phyloP scores from a whole-genome alignment of 2,329 filamentous ascomycete genomes.

The Cadophora sp. region DNA sequence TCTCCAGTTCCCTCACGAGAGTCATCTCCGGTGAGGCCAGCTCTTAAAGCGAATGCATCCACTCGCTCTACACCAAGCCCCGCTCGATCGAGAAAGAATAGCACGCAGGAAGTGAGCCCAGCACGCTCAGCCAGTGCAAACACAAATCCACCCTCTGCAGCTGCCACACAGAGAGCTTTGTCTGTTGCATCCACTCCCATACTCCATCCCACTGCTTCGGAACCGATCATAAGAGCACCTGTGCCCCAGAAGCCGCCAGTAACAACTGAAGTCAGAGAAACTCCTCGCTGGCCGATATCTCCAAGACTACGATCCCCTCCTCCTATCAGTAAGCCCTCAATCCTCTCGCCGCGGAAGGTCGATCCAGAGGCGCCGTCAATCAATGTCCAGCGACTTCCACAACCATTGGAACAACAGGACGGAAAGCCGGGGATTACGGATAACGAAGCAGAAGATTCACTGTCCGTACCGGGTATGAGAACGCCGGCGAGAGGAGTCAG shows the following conservation, averaged over 20 bases:
- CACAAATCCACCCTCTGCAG: slow-evolving; percentile 64
- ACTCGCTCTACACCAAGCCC: slow-evolving; percentile 41
- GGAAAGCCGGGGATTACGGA: slow-evolving; percentile 32
- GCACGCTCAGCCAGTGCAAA: slow-evolving; percentile 55
- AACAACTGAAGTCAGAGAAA: slow-evolving; percentile 58
- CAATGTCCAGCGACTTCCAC: slow-evolving; percentile 56
- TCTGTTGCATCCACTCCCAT: slow-evolving; percentile 72
- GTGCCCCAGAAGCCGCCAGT: slow-evolving; percentile 67
- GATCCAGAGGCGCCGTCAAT: slow-evolving; percentile 60
- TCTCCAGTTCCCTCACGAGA: slow-evolving; percentile 56
- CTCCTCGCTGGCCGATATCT: slow-evolving; percentile 77
- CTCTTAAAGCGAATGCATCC: slow-evolving; percentile 36
- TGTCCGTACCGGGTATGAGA: slow-evolving; percentile 53
- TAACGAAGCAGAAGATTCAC: slow-evolving; percentile 40
- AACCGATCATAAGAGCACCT: slow-evolving; percentile 66
- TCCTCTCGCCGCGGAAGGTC: slow-evolving; percentile 52
- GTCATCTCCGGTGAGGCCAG: slow-evolving; percentile 50
- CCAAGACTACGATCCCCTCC: slow-evolving; percentile 81
- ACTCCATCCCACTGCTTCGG: slow-evolving; percentile 65
- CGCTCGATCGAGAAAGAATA: slow-evolving; percentile 69
- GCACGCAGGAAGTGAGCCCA: slow-evolving; percentile 68
- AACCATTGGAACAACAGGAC: slow-evolving; percentile 49
- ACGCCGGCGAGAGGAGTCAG: slow-evolving; percentile 66
- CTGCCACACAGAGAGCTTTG: slow-evolving; percentile 65
- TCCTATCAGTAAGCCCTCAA: slow-evolving; percentile 58